These are phyloP conservation scores for Xanthoparmelia taractica DNA, from an alignment of 495 filamentous ascomycete species.

Conservation along the genomic window DNA sequence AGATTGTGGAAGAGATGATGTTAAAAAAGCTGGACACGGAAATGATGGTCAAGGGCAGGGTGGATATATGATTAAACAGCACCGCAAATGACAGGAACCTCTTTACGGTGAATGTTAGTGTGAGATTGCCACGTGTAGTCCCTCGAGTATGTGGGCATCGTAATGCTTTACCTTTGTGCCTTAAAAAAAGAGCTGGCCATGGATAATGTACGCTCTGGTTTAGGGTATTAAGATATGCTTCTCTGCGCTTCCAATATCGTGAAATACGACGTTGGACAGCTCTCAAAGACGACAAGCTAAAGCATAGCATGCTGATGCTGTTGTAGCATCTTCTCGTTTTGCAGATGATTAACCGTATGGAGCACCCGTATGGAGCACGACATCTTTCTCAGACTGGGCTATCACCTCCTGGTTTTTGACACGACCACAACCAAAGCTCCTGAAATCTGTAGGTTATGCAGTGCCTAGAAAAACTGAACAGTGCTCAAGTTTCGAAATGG, in stretches of 20 bases:
- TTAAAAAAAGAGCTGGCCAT: neutral
- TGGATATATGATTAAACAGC: constrained; percentile 4
- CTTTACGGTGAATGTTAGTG: neutral
- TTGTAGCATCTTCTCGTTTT: neutral
- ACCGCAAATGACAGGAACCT: neutral
- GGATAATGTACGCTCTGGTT: neutral
- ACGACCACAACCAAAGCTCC: neutral
- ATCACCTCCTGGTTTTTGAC: neutral
- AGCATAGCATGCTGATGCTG: neutral
- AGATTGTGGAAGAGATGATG: constrained; percentile 60
- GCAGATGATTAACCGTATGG: no score
- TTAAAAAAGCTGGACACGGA: constrained; percentile 30
- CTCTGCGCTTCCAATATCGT: neutral
- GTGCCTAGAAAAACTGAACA: neutral
- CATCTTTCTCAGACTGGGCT: neutral
- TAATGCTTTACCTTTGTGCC: neutral
- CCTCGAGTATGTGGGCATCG: neutral
- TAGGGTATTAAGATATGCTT: neutral
- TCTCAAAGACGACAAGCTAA: neutral
- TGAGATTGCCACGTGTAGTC: neutral
- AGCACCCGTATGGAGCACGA: neutral
- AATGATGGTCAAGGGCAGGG: constrained; percentile 13
- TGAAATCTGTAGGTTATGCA: neutral
- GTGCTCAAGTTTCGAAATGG: neutral
- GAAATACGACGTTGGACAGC: neutral